phyloP scores from a whole-genome alignment of 2,329 filamentous ascomycete genomes.

The Alternaria sp. region DNA sequence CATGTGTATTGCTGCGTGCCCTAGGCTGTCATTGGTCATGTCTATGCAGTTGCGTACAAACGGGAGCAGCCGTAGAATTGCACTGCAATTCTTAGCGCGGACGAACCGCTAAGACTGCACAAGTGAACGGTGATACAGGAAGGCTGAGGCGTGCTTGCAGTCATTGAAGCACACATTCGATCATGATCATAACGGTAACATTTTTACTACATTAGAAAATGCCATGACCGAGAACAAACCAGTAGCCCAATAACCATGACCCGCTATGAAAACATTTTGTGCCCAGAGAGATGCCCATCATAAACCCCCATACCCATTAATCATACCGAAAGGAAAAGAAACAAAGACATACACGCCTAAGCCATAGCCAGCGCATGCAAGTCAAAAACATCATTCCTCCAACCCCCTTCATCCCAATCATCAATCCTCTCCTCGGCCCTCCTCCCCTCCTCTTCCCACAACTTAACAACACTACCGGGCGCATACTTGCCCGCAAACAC shows the following conservation, averaged over 20 bases:
- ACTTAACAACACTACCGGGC: conserved; percentile 84
- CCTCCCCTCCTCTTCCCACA: conserved; percentile 85
- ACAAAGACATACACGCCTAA: background rate
- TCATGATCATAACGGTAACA: background rate
- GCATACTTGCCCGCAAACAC: conserved; percentile 87
- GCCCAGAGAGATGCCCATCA: background rate
- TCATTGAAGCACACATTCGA: background rate
- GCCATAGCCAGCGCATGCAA: conserved; percentile 51
- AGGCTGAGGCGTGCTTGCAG: too few relatives aligned
- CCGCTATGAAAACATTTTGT: conserved; percentile 3
- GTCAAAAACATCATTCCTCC: conserved; percentile 87
- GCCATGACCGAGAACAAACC: background rate
- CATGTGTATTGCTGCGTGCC: too few relatives aligned
- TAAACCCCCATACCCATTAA: background rate
- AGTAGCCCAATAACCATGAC: background rate
- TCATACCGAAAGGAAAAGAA: background rate
- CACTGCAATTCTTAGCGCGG: too few relatives aligned
- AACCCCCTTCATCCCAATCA: conserved; percentile 74
- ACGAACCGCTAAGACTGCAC: too few relatives aligned
- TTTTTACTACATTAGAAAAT: conserved; percentile 7
- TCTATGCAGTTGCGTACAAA: too few relatives aligned
- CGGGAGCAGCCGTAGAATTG: too few relatives aligned
- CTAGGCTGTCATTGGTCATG: too few relatives aligned
- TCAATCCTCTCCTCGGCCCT: conserved; percentile 76
- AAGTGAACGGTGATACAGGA: accelerated